Evolutionary conservation across 2,329 filamentous ascomycete species (phyloP).

Genomic region (Venturia nashicola): DNA sequence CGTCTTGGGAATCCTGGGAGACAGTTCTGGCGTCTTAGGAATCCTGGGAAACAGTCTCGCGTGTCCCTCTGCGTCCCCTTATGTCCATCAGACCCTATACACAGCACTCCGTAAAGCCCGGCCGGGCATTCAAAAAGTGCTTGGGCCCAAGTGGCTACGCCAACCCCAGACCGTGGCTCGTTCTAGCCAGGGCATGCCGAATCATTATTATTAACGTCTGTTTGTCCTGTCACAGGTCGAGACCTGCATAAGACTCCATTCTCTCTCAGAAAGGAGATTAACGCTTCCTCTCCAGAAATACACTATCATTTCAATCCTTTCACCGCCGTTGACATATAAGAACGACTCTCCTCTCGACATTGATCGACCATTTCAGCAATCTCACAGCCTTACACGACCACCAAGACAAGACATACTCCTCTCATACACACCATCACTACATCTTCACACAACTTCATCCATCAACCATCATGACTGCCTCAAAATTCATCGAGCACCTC

Average conservation of each 20-base stretch:
- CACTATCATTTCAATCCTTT: background rate
- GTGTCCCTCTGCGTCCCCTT: background rate
- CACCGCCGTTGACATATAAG: background rate
- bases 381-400: background rate
- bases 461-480: slow-evolving; percentile 13
- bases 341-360: background rate
- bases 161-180: background rate
- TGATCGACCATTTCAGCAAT: background rate
- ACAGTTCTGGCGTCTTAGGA: too few species aligned
- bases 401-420: background rate
- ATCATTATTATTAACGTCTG: background rate
- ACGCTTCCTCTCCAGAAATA: background rate
- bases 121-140: background rate
- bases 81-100: background rate
- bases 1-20: background rate
- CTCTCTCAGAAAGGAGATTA: background rate
- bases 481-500: slow-evolving; percentile 25
- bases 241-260: background rate
- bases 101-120: too few species aligned
- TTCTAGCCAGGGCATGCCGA: slow-evolving; percentile 1
- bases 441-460: background rate
- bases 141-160: background rate
- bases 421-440: background rate
- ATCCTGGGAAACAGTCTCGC: background rate
- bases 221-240: background rate